These are phyloP conservation scores for Syzygium jambos DNA, from an alignment of 345 rosid genomes.

Conservation along the genomic window DNA sequence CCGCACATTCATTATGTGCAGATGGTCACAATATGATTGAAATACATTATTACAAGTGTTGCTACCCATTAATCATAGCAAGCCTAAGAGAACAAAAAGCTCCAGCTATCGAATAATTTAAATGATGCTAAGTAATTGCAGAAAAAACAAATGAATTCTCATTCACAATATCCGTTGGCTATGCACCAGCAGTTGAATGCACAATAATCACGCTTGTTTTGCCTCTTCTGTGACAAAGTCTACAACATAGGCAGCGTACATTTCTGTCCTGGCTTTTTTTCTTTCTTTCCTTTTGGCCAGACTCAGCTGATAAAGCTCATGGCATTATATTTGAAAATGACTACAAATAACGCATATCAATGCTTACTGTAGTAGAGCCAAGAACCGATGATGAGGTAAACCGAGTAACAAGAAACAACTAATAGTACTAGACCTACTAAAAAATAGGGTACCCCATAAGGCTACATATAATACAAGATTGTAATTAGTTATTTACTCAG, in stretches of 20 bases:
- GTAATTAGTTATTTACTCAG: constrained; percentile 1
- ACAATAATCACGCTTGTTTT: not conserved
- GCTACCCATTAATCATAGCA: not conserved
- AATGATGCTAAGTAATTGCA: not conserved
- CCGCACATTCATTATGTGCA: not conserved
- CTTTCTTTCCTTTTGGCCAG: not conserved
- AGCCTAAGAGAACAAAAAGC: not conserved
- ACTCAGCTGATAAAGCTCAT: not conserved
- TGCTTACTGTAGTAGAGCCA: not conserved
- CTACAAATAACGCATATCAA: not conserved
- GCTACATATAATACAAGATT: constrained; percentile 14
- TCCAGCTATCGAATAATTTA: not conserved
- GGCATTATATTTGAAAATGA: not conserved
- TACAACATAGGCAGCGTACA: not conserved
- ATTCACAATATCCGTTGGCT: not conserved
- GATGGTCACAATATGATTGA: not conserved
- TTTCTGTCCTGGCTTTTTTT: not conserved
- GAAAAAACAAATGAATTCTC: not conserved
- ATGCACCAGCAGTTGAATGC: not conserved
- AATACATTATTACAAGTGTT: not conserved
- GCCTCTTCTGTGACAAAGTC: not conserved
- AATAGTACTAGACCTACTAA: not conserved
- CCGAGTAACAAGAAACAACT: not conserved
- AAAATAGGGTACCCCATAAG: not conserved
- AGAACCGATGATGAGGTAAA: not conserved